Base-by-base conservation (phyloP, 345 rosid species). In the Brassica napus region DNA sequence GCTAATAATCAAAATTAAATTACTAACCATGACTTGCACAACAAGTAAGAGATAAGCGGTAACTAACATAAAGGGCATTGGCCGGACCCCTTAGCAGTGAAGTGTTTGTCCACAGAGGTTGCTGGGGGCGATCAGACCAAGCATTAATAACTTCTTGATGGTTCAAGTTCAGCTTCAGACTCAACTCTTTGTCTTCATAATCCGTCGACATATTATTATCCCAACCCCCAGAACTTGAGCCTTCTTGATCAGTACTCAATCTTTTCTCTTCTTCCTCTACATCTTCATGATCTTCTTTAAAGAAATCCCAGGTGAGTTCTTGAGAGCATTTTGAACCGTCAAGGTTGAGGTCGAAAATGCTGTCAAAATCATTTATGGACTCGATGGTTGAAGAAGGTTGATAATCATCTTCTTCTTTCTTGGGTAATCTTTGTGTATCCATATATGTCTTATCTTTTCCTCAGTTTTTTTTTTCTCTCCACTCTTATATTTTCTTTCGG, bases 61-160 rank as follows among this genome's bases (percentile, higher is more conserved):
- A 42, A 15, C 93, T 83, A 37, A 91, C 93, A 77, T 88, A 87
- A 66, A 57, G 4, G 54, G 81, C 84, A 77, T 35, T 66, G 71
- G 18, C 65, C 9, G 86, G 79, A 74, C 79, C 69, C 76, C 26
- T 68, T 82, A 23, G n/a, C 35, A 14, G 65, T 62, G 12, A 71
- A 57, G 71, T 77, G 52, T 84, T 82, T 4, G 87, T 82, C 88
- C 77, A 83, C 4, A 85, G 81, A 8, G 88, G 69, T 28, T 74
- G 59, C 14, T 88, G 73, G 2, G 83, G 72, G 1, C 86, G 85
- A 73, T 90, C 89, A 31, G 84, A 87, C 93, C 94, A 90, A 15
- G 93, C 92, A 76, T 87, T 87, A 79, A 92, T 74, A 8, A 88
- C 92, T 34, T 89, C 85, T 82, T 90, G 89, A 84, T 92, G 90